phyloP scores from a whole-genome alignment of 495 filamentous ascomycete genomes.

The Hyphodiscus hymeniophilus region DNA sequence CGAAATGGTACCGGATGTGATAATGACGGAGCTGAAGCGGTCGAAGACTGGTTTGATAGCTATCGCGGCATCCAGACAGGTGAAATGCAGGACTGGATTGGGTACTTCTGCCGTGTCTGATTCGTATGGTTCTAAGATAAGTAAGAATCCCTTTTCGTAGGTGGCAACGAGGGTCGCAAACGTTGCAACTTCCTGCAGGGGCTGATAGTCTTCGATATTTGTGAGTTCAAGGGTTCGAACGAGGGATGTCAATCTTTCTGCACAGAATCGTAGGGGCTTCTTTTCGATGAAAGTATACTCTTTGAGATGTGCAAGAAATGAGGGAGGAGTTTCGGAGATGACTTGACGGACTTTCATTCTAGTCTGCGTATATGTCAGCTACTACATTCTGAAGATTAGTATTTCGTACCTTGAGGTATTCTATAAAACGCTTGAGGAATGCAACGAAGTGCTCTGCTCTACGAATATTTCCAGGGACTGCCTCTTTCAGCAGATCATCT shows the following conservation, averaged over 20 bases:
- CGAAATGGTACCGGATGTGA: slow-evolving; percentile 95
- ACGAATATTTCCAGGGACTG: slow-evolving; percentile 92
- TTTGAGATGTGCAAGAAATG: slow-evolving; percentile 87
- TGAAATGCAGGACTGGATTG: slow-evolving; percentile 92
- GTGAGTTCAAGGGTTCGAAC: slow-evolving; percentile 93
- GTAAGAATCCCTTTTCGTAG: slow-evolving; percentile 92
- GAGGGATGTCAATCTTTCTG: slow-evolving; percentile 88
- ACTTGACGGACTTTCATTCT: slow-evolving; percentile 97
- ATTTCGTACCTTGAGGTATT: slow-evolving; percentile 73
- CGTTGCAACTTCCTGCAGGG: slow-evolving; percentile 94
- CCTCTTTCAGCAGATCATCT: slow-evolving; percentile 81
- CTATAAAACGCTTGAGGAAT: slow-evolving; percentile 92
- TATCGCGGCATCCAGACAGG: slow-evolving; percentile 94
- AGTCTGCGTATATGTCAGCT: slow-evolving; percentile 39
- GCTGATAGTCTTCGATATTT: slow-evolving; percentile 96
- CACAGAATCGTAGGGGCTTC: slow-evolving; percentile 92
- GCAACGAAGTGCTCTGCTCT: slow-evolving; percentile 94
- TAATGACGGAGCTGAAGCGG: slow-evolving; percentile 93
- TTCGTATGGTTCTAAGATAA: slow-evolving; percentile 95
- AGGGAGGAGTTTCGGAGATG: slow-evolving; percentile 92
- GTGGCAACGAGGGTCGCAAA: slow-evolving; percentile 98
- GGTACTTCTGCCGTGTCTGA: slow-evolving; percentile 92
- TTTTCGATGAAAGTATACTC: slow-evolving; percentile 96
- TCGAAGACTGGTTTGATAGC: slow-evolving; percentile 98
- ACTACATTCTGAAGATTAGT: neutral